Percentiles rank a stretch among this genome's conserved stretches.
phyloP scores from a whole-genome alignment of 106 monocot species.

The Dioscorea alata region DNA sequence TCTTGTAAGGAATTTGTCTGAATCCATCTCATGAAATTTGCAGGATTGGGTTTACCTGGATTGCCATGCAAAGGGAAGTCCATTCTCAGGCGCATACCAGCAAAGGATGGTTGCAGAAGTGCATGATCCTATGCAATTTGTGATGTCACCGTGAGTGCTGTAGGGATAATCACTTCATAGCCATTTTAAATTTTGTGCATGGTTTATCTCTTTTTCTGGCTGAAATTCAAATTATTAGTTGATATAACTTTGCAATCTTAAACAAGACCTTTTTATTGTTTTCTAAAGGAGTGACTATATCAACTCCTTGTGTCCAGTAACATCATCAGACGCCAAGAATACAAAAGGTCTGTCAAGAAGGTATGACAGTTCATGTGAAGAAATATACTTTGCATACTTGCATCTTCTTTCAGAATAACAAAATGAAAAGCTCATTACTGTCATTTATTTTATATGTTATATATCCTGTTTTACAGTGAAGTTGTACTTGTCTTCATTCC shows the following conservation, averaged over 20 bases:
- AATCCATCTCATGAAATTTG: slow-evolving; percentile 1
- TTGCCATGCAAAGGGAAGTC: slow-evolving; percentile 35
- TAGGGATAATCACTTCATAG: neutral
- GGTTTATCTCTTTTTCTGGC: too few species aligned
- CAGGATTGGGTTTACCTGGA: slow-evolving; percentile 62
- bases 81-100: slow-evolving; percentile 29
- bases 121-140: slow-evolving; percentile 25
- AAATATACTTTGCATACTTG: too few species aligned
- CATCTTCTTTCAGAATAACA: too few species aligned
- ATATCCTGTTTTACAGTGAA: too few species aligned
- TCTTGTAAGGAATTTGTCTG: too few species aligned
- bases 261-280: neutral
- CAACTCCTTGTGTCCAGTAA: slow-evolving; percentile 37
- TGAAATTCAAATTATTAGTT: too few species aligned
- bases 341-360: slow-evolving; percentile 25
- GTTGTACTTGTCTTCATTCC: too few species aligned
- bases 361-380: slow-evolving; percentile 5
- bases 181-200: too few species aligned
- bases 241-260: too few species aligned
- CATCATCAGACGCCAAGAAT: slow-evolving; percentile 17
- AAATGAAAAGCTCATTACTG: too few species aligned
- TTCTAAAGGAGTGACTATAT: slow-evolving; percentile 53
- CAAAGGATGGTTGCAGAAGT: slow-evolving; percentile 33
- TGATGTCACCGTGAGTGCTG: slow-evolving; percentile 41
- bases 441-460: too few species aligned